Evolutionary conservation across 2,329 filamentous ascomycete species (phyloP).

Genomic region (Xylariales sp.): DNA sequence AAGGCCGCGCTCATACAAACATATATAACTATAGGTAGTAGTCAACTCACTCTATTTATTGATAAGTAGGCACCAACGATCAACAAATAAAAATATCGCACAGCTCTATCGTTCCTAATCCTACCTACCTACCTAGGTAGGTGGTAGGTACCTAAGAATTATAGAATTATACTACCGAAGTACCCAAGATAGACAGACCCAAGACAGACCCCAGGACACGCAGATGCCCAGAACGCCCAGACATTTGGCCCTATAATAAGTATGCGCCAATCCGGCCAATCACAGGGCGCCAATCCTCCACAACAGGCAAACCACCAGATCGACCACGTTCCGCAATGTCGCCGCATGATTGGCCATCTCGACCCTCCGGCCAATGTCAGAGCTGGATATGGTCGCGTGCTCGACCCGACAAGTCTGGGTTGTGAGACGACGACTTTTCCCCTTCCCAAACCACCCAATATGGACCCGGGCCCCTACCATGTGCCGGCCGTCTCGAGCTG

Average conservation of each 20-base stretch:
- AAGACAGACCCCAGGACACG: too few species aligned
- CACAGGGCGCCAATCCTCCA: conserved; percentile 26
- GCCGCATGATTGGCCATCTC: conserved; percentile 33
- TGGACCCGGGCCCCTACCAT: conserved; percentile 38
- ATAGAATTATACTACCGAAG: too few species aligned
- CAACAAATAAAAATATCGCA: too few species aligned
- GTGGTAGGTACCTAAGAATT: too few species aligned
- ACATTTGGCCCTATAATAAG: background rate
- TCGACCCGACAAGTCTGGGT: conserved; percentile 42
- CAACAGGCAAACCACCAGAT: conserved; percentile 37
- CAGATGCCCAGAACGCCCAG: background rate
- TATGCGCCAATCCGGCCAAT: conserved; percentile 16
- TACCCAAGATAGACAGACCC: too few species aligned
- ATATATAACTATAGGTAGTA: too few species aligned
- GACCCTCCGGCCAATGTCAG: conserved; percentile 43
- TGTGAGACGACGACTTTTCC: conserved; percentile 27
- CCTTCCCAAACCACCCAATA: conserved; percentile 38
- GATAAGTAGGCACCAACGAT: too few species aligned
- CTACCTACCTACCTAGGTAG: too few species aligned
- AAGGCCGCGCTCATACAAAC: too few species aligned
- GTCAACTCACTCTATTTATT: too few species aligned
- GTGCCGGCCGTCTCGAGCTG: conserved; percentile 29
- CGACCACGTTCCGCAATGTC: conserved; percentile 37
- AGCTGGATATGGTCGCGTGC: conserved; percentile 50
- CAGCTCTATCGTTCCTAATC: too few species aligned